These are phyloP conservation scores for Melianthus villosus DNA, from an alignment of 441 rosid species.

Conservation along the genomic window DNA sequence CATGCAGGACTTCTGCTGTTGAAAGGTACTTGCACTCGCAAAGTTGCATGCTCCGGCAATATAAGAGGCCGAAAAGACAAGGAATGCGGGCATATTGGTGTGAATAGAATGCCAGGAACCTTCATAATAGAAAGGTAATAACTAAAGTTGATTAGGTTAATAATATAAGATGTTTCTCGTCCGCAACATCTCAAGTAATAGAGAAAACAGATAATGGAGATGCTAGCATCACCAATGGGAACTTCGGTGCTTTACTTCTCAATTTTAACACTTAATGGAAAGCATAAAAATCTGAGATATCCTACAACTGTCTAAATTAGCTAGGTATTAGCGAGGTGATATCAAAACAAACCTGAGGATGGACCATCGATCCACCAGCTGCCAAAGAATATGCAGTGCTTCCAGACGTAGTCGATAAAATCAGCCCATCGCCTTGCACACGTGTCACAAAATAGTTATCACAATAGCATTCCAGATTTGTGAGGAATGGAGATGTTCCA, in stretches of 20 bases:
- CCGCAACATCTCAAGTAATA: too few relatives aligned
- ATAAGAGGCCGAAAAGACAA: constrained; percentile 93
- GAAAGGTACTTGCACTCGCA: constrained; percentile 67
- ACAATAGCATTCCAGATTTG: constrained; percentile 91
- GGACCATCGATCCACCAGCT: constrained; percentile 99
- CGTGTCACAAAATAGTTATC: constrained; percentile 82
- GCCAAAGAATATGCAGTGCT: constrained; percentile 98
- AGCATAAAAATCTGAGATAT: too few relatives aligned
- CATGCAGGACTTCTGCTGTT: constrained; percentile 87
- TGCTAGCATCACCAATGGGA: too few relatives aligned
- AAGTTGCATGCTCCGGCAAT: constrained; percentile 80
- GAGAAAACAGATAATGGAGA: too few relatives aligned
- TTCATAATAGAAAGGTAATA: too few relatives aligned
- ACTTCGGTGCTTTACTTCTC: too few relatives aligned
- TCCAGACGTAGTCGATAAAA: constrained; percentile 93
- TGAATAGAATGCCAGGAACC: constrained; percentile 97
- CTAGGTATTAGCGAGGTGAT: too few relatives aligned
- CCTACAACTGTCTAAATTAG: too few relatives aligned
- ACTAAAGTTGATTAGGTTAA: too few relatives aligned
- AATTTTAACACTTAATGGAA: too few relatives aligned
- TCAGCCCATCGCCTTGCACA: constrained; percentile 98
- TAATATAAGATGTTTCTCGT: too few relatives aligned
- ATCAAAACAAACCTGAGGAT: constrained; percentile 58
- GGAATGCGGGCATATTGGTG: constrained; percentile 96
- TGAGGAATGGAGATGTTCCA: constrained; percentile 80